Base-by-base conservation (phyloP, 2,329 filamentous ascomycete genomes). In the Aspergillus ruber region DNA sequence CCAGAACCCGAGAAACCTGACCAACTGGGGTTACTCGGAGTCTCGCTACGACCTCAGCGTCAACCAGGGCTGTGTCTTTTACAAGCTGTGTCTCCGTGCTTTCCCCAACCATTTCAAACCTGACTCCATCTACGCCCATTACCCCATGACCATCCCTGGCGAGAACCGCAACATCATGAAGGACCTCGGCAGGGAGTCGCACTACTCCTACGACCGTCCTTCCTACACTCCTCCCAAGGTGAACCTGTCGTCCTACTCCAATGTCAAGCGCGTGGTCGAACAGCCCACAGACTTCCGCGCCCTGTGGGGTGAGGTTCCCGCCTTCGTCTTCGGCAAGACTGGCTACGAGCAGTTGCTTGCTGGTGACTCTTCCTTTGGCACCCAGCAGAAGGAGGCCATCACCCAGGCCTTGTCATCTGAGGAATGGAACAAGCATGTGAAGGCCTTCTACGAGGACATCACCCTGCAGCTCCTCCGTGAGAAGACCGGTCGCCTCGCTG, bases 1-100 rank as follows among this genome's bases (percentile, higher is more conserved):
- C 65, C 90, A 86, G 64, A 81, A 84, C 55, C 80, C 88, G 0
- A 79, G 81, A 7, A 81, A 83, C 56, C 69, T 94, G 42, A 94
- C 88, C 1, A 90, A 88, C 68, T 95, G 88, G 88, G 88, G 88
- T 17, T 91, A 81, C 71, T 81, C 82, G 46, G 85, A 89, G 62
- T 85, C 80, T 3, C 77, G 86, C 17, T 88, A 84, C 47, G 86
- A 94, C 56, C 69, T 83, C 18, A 81, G 78, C 49, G 69, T 91
- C 54, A 86, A 93, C 67, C 84, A 93, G 61, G 88, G 89, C 42
- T 89, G 85, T 56, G 81, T 90, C 10, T 87, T 91, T 68, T 90
- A 90, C 74, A 94, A 93, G 73, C 77, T 94, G 32, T 85, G 90
- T 63, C 74, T 88, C 32, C 80, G 85, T 4, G 86, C 87, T 0